Evolutionary conservation across 352 stramenopile genomes (phyloP).

Genomic region (Pythium aquatile): DNA sequence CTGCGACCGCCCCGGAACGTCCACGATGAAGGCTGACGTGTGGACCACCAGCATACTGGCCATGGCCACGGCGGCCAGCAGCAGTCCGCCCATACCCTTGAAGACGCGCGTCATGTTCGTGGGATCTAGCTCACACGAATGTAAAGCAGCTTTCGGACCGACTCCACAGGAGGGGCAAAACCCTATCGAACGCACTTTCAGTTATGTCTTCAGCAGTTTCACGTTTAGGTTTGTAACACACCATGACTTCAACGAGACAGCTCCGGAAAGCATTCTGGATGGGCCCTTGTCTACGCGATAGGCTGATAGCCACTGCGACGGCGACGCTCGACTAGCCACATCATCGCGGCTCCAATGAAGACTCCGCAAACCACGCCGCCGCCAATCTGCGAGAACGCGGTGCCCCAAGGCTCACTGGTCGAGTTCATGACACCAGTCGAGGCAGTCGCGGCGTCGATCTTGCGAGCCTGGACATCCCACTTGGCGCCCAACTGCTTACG

Average conservation of each 20-base stretch:
- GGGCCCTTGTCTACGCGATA: constrained; percentile 11
- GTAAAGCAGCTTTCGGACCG: constrained; percentile 8
- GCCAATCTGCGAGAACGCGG: constrained; percentile 17
- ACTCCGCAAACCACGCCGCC: constrained; percentile 20
- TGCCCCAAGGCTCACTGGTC: neutral
- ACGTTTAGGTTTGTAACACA: neutral
- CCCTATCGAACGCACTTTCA: neutral
- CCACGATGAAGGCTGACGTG: constrained; percentile 49
- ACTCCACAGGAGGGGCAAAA: constrained; percentile 3
- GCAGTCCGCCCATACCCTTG: constrained; percentile 12
- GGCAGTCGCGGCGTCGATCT: neutral
- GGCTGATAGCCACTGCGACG: constrained; percentile 24
- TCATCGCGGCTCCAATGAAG: constrained; percentile 14
- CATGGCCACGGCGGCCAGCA: constrained; percentile 26
- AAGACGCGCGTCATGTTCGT: constrained; percentile 15
- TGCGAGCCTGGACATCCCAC: constrained; percentile 8
- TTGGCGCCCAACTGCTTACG: constrained; percentile 20
- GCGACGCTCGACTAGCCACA: constrained; percentile 24
- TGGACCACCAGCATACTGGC: constrained; percentile 25
- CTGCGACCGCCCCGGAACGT: constrained; percentile 46
- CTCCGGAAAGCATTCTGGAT: neutral
- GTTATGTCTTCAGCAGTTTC: neutral
- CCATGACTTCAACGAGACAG: neutral
- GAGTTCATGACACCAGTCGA: neutral
- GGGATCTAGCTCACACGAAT: neutral